phyloP scores from a whole-genome alignment of 208 protist genomes.

The Strigomonas culicis region DNA sequence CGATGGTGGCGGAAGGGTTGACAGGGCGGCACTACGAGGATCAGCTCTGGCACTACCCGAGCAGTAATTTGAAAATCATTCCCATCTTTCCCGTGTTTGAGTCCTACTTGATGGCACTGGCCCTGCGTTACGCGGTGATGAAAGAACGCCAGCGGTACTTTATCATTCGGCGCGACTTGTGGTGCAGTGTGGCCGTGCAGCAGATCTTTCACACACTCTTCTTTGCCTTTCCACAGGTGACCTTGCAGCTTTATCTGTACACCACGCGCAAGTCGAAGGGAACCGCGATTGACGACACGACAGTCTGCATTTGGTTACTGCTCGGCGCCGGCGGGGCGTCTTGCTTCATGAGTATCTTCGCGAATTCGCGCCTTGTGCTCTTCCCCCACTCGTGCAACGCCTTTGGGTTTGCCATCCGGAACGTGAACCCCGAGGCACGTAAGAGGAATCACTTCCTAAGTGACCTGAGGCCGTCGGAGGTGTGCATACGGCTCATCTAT shows the following conservation, averaged over 20 bases:
- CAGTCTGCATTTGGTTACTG: conserved; percentile 44
- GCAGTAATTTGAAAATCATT: conserved; percentile 64
- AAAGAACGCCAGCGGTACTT: conserved; percentile 53
- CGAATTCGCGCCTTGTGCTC: conserved; percentile 43
- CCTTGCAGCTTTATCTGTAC: conserved; percentile 74
- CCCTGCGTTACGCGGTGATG: conserved; percentile 55
- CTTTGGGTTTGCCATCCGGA: conserved; percentile 63
- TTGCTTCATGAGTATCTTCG: conserved; percentile 54
- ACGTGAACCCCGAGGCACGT: not conserved
- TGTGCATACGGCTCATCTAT: conserved; percentile 19
- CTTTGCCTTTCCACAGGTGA: conserved; percentile 61
- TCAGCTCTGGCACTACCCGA: conserved; percentile 57
- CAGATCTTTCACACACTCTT: conserved; percentile 57
- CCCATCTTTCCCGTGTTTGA: conserved; percentile 74
- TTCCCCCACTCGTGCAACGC: conserved; percentile 68
- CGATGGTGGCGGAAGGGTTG: conserved; percentile 57
- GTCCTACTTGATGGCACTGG: conserved; percentile 54
- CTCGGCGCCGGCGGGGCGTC: conserved; percentile 23
- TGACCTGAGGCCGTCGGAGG: conserved; percentile 19
- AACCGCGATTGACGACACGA: not conserved
- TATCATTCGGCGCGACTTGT: conserved; percentile 81
- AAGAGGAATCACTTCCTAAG: not conserved
- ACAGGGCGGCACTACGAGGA: conserved; percentile 69
- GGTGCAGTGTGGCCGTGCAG: conserved; percentile 57
- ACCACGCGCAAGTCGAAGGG: conserved; percentile 1